phyloP scores from a whole-genome alignment of 495 filamentous ascomycete species.

The Friedmanniomyces simplex region DNA sequence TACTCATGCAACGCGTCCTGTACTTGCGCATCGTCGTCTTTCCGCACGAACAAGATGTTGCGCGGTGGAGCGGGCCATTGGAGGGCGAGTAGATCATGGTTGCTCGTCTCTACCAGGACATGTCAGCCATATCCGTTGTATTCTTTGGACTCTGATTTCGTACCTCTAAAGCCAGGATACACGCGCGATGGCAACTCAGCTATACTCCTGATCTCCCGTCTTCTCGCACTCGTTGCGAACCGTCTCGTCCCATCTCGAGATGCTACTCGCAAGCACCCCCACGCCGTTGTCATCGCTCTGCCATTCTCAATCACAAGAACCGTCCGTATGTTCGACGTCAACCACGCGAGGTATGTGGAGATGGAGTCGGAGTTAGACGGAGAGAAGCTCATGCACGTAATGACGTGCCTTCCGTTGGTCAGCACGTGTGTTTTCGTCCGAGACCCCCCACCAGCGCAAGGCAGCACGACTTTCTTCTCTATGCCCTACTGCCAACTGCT shows the following conservation, averaged over 20 bases:
- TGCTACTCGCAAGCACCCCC: slow-evolving; percentile 7
- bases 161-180: slow-evolving; percentile 46
- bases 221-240: slow-evolving; percentile 38
- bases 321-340: too few relatives aligned
- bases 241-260: slow-evolving; percentile 14
- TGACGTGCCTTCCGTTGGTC: too few relatives aligned
- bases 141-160: too few relatives aligned
- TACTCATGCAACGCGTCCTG: slow-evolving; percentile 66
- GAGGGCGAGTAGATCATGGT: slow-evolving; percentile 62
- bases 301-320: slow-evolving; percentile 3
- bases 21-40: slow-evolving; percentile 61
- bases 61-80: slow-evolving; percentile 83
- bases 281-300: slow-evolving; percentile 13
- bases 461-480: too few relatives aligned
- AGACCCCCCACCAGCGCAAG: too few relatives aligned
- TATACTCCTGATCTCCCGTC: slow-evolving; percentile 40
- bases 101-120: slow-evolving; percentile 44
- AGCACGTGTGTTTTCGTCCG: too few relatives aligned
- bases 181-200: slow-evolving; percentile 44
- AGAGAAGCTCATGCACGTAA: too few relatives aligned
- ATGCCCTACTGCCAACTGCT: too few relatives aligned
- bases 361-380: too few relatives aligned
- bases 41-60: slow-evolving; percentile 85
- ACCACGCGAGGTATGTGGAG: too few relatives aligned
- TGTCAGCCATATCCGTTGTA: too few relatives aligned